phyloP scores from a whole-genome alignment of 1,284 basidiomycete species.

The Microbotryum scabiosae region DNA sequence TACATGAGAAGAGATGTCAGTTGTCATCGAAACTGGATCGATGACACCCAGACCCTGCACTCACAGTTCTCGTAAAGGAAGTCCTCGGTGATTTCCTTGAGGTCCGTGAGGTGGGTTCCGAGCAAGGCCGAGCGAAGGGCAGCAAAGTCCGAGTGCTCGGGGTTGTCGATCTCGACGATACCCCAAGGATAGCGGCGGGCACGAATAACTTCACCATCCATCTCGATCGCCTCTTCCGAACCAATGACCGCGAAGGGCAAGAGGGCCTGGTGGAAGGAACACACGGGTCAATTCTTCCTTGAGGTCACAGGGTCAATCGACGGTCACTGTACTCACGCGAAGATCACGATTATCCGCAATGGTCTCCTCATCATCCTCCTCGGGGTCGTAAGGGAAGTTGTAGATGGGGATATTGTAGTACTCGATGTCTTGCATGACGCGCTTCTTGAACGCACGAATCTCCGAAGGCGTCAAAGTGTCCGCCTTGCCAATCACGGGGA shows the following conservation, averaged over 20 bases:
- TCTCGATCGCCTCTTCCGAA: conserved; percentile 88
- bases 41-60: too few relatives aligned
- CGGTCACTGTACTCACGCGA: too few relatives aligned
- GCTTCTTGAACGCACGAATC: conserved; percentile 89
- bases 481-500: conserved; percentile 94
- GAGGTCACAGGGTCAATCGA: too few relatives aligned
- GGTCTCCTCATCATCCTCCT: conserved; percentile 96
- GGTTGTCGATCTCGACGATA: conserved; percentile 95
- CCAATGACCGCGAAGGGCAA: conserved; percentile 95
- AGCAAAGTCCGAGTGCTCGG: conserved; percentile 93
- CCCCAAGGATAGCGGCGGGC: conserved; percentile 97
- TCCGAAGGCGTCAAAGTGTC: conserved; percentile 87
- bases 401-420: conserved; percentile 96
- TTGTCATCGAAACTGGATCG: too few relatives aligned
- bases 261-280: conserved; percentile 37
- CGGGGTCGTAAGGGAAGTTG: conserved; percentile 98
- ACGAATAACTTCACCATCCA: conserved; percentile 81
- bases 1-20: too few relatives aligned
- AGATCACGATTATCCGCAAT: conserved; percentile 94
- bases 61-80: conserved; percentile 1
- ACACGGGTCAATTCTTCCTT: too few relatives aligned
- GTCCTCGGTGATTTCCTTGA: conserved; percentile 2
- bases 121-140: conserved; percentile 80
- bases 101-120: conserved; percentile 81
- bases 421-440: conserved; percentile 98